phyloP scores from a whole-genome alignment of 2,329 filamentous ascomycete genomes.

The Cadophora sp. region DNA sequence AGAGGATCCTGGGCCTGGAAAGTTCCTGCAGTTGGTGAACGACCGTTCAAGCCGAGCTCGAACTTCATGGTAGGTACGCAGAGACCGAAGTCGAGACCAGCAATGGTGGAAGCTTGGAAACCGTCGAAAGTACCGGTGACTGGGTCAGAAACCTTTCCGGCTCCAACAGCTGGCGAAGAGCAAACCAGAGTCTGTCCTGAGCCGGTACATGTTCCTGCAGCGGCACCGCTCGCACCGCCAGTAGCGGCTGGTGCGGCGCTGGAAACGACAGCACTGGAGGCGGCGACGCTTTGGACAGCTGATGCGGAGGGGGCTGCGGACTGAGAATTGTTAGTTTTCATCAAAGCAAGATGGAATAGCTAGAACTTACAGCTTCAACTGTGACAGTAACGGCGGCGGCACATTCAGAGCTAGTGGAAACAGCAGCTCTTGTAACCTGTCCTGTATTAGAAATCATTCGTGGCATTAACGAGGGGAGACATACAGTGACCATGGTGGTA shows the following conservation, averaged over 20 bases:
- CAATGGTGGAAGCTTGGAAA: conserved; percentile 36
- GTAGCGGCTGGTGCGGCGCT: conserved; percentile 28
- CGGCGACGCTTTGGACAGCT: background rate
- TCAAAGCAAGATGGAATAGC: background rate
- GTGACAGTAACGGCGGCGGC: background rate
- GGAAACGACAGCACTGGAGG: background rate
- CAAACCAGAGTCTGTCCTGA: conserved; percentile 31
- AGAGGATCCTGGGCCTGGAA: conserved; percentile 71
- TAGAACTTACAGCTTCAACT: conserved; percentile 4
- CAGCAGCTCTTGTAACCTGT: conserved; percentile 22
- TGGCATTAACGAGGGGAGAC: background rate
- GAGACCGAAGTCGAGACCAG: conserved; percentile 54
- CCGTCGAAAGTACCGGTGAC: conserved; percentile 31
- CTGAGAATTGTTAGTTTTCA: conserved; percentile 11
- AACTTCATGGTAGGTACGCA: conserved; percentile 62
- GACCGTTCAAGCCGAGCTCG: conserved; percentile 58
- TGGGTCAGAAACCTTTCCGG: conserved; percentile 23
- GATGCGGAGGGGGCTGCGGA: conserved; percentile 15
- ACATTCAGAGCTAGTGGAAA: conserved; percentile 17
- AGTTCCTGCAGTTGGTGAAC: conserved; percentile 64
- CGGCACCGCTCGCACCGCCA: conserved; percentile 5
- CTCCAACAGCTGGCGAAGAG: conserved; percentile 18
- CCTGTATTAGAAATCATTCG: background rate
- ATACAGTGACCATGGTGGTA: conserved; percentile 17
- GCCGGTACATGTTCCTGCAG: conserved; percentile 31